Percentiles rank a stretch among this genome's conserved stretches.
Evolutionary conservation across 805 yeast species (phyloP).

Genomic region (Suhomyces canberraensis): DNA sequence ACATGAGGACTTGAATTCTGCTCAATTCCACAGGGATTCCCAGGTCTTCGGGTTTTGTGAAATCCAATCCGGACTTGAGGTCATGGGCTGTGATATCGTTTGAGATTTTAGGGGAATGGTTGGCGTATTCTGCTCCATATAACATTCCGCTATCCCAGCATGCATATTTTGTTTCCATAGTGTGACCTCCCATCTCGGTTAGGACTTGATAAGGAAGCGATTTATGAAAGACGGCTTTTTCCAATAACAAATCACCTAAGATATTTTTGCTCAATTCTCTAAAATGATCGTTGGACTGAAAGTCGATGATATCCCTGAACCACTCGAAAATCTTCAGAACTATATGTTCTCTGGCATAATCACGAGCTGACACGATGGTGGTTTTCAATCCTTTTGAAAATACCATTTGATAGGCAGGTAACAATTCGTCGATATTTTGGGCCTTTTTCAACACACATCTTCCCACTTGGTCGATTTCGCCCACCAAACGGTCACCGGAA

Average conservation of each 20-base stretch:
- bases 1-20: constrained; percentile 56
- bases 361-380: constrained; percentile 50
- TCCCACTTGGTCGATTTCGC: constrained; percentile 48
- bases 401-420: constrained; percentile 36
- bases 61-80: neutral
- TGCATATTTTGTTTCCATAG: neutral
- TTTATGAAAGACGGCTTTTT: neutral
- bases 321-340: constrained; percentile 47
- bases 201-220: neutral
- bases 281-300: neutral
- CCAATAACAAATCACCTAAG: constrained; percentile 1
- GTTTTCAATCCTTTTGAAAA: constrained; percentile 53
- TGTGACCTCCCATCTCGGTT: neutral
- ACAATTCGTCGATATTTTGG: constrained; percentile 15
- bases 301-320: constrained; percentile 26
- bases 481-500: constrained; percentile 37
- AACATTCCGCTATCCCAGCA: constrained; percentile 28
- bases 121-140: neutral
- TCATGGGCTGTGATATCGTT: neutral
- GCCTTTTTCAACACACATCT: constrained; percentile 45
- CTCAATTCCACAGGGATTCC: neutral
- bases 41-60: neutral
- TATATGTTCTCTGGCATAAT: constrained; percentile 47
- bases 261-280: neutral
- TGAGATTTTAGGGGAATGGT: neutral